Evolutionary conservation across 2,329 filamentous ascomycete genomes (phyloP), one percentile per base, ranked within the genome.

Genomic region (Ophiostoma novo-ulmi): DNA sequence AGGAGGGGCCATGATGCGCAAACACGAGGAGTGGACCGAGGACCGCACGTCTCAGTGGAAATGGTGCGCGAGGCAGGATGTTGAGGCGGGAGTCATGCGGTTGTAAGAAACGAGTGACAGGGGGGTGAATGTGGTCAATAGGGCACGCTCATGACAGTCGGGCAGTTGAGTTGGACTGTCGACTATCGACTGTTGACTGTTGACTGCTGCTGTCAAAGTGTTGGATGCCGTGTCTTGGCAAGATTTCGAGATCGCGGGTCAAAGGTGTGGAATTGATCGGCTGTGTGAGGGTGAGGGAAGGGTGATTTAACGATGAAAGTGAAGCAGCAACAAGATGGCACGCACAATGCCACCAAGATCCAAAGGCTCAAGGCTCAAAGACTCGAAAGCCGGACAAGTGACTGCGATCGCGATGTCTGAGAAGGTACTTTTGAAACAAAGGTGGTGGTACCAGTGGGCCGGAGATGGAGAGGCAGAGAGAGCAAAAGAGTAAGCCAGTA

Each of bases 361-460:
- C 26, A 63, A 63, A 55, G 31, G n/a, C 14, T 48, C 44, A 10
- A 39, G 1, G n/a, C 14, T 48, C 44, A 1, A 39, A 10, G 38
- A 39, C 38, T 39, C 38, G 38, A 48, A 17, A 20, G 44, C 44
- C 44, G 26, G 63, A 65, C 20, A n/a, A 64, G 31, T 13, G 63
- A 13, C 5, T 22, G 63, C 6, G 20, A 41, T 65, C 63, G 36
- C 11, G 63, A 39, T 36, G 77, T 74, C 71, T 75, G 72, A 72
- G 75, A 77, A 71, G 76, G 79, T 79, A 72, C 67, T 52, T 38
- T 36, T 31, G 41, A 44, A 17, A 68, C 41, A 58, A 44, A 70
- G 65, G 44, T 52, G 61, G 22, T 22, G 68, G 69, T 39, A n/a
- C 26, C 20, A 26, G 44, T 10, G 38, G 36, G 67, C n/a, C 64